Conservation (phyloP, 345 rosid species). For the Citrus hindsii region DNA sequence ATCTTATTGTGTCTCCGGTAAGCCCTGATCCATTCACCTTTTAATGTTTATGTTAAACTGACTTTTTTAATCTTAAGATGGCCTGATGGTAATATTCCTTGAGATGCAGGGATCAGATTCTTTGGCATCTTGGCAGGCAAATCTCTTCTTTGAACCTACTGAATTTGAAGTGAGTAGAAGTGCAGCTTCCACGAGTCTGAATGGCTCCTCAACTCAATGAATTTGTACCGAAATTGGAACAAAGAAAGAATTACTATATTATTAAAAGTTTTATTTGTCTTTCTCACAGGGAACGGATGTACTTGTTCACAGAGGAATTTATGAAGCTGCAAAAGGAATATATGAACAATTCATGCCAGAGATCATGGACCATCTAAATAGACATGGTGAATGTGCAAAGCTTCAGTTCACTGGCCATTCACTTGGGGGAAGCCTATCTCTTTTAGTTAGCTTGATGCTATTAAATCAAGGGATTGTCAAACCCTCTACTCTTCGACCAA, state of each 20-base stretch:
- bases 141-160: slow-evolving; percentile 85
- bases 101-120: slow-evolving; percentile 83
- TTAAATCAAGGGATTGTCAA: slow-evolving; percentile 51
- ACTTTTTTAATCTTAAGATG: not conserved
- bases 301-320: slow-evolving; percentile 90
- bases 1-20: not conserved
- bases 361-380: slow-evolving; percentile 58
- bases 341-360: slow-evolving; percentile 75
- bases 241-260: not conserved
- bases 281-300: slow-evolving; percentile 64
- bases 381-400: slow-evolving; percentile 64
- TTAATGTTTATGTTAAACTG: not conserved
- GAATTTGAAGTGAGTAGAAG: slow-evolving; percentile 63
- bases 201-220: not conserved
- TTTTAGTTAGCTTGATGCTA: slow-evolving; percentile 73
- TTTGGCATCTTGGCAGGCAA: slow-evolving; percentile 86
- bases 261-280: not conserved
- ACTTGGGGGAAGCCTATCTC: slow-evolving; percentile 89
- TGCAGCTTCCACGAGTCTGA: not conserved
- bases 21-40: not conserved
- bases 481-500: slow-evolving; percentile 53
- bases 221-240: not conserved
- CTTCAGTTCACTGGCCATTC: slow-evolving; percentile 89
- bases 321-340: slow-evolving; percentile 92
- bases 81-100: not conserved